Evolutionary conservation across 2,329 filamentous ascomycete species (phyloP).

Genomic region (Trichoderma aggressivum): DNA sequence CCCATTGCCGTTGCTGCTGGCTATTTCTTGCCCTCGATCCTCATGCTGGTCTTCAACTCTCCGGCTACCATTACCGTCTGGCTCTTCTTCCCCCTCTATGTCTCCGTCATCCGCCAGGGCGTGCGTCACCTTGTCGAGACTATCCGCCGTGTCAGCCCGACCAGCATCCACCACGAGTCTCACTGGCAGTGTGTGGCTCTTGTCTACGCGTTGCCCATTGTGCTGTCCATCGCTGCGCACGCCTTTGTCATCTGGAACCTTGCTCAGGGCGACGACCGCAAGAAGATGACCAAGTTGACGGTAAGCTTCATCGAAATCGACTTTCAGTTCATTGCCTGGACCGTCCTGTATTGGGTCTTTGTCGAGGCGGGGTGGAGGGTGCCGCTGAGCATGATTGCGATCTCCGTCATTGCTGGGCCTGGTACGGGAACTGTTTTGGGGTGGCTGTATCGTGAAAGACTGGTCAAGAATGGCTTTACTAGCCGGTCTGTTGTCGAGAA

Average conservation of each 20-base stretch:
- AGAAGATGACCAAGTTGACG: slow-evolving; percentile 48
- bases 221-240: slow-evolving; percentile 44
- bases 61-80: slow-evolving; percentile 42
- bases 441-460: slow-evolving; percentile 40
- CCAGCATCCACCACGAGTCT: slow-evolving; percentile 43
- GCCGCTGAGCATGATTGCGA: slow-evolving; percentile 32
- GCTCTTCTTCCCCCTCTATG: slow-evolving; percentile 52
- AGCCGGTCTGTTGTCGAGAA: slow-evolving; percentile 16
- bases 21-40: slow-evolving; percentile 44
- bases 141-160: slow-evolving; percentile 28
- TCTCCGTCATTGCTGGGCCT: slow-evolving; percentile 35
- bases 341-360: slow-evolving; percentile 52
- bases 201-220: slow-evolving; percentile 45
- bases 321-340: slow-evolving; percentile 42
- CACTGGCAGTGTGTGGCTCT: slow-evolving; percentile 36
- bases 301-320: slow-evolving; percentile 48
- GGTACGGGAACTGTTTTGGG: slow-evolving; percentile 38
- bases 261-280: slow-evolving; percentile 37
- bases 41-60: slow-evolving; percentile 44
- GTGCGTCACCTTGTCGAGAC: slow-evolving; percentile 31
- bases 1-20: slow-evolving; percentile 47
- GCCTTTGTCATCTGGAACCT: slow-evolving; percentile 40
- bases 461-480: slow-evolving; percentile 29
- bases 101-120: slow-evolving; percentile 41
- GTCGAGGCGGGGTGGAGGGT: slow-evolving; percentile 48